Conservation (phyloP, 345 rosid genomes). For the Theobroma cacao region DNA sequence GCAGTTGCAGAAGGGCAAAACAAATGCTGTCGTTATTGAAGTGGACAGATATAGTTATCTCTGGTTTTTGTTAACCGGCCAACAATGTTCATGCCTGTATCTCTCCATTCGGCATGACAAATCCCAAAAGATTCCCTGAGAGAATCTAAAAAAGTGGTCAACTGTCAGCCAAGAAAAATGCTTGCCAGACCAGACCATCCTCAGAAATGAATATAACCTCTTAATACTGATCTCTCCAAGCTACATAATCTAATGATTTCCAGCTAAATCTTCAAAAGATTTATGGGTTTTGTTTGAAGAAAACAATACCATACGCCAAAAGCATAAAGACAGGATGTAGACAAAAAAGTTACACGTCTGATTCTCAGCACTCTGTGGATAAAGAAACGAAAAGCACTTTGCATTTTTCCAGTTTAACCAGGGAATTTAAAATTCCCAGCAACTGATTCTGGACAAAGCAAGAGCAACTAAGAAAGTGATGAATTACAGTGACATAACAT, state of each 20-base stretch:
- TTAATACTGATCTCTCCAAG: not conserved
- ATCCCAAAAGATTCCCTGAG: slow-evolving; percentile 33
- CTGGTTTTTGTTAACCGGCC: slow-evolving; percentile 8
- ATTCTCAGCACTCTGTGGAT: not conserved
- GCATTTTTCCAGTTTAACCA: not conserved
- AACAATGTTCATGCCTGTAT: slow-evolving; percentile 4
- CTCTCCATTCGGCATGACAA: slow-evolving; percentile 20
- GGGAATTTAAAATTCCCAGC: not conserved
- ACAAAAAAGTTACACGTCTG: not conserved
- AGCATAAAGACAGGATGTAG: not conserved
- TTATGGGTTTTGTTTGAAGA: not conserved
- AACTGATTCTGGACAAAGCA: not conserved
- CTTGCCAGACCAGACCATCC: slow-evolving; percentile 11
- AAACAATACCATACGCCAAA: not conserved
- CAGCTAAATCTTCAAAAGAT: not conserved
- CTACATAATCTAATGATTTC: not conserved
- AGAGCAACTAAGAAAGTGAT: slow-evolving; percentile 2
- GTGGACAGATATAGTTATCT: slow-evolving; percentile 23
- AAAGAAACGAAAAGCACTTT: not conserved
- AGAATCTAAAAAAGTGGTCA: slow-evolving; percentile 20
- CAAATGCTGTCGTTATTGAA: slow-evolving; percentile 26
- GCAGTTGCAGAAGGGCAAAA: slow-evolving; percentile 10
- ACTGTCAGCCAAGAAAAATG: slow-evolving; percentile 12
- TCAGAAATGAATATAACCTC: slow-evolving; percentile 3
- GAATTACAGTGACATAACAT: slow-evolving; percentile 17